These are phyloP conservation scores for Cyclocybe cylindracea DNA, from an alignment of 768 basidiomycete species.

Conservation along the genomic window DNA sequence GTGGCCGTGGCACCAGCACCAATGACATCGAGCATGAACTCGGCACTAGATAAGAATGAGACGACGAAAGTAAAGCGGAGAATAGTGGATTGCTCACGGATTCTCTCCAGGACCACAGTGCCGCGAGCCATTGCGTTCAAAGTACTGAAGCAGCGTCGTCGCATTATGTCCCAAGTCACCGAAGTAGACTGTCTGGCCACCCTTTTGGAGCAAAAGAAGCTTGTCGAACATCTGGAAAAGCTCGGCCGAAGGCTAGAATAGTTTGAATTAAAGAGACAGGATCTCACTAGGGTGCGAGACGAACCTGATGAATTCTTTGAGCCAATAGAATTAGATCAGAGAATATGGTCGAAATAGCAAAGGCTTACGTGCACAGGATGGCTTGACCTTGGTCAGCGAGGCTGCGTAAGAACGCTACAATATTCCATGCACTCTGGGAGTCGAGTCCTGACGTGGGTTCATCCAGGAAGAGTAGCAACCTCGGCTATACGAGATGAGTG, in stretches of 20 bases:
- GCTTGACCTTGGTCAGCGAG: conserved; percentile 82
- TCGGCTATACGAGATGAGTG: conserved; percentile 49
- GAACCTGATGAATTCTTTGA: conserved; percentile 43
- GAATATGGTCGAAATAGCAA: not conserved
- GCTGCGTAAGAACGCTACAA: conserved; percentile 69
- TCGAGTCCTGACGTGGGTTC: conserved; percentile 89
- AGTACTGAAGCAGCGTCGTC: conserved; percentile 65
- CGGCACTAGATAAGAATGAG: conserved; percentile 38
- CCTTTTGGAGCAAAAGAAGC: conserved; percentile 70
- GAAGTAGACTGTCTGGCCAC: conserved; percentile 77
- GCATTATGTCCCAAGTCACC: conserved; percentile 71
- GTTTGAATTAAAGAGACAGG: not conserved
- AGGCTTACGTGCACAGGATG: conserved; percentile 77
- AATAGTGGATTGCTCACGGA: conserved; percentile 44
- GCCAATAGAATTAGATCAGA: not conserved
- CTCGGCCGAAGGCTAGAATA: conserved; percentile 67
- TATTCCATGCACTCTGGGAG: conserved; percentile 84
- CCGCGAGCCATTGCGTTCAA: conserved; percentile 66
- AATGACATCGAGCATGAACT: conserved; percentile 70
- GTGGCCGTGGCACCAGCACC: conserved; percentile 70
- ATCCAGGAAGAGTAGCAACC: conserved; percentile 81
- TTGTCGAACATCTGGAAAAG: conserved; percentile 75
- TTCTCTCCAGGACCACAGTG: conserved; percentile 66
- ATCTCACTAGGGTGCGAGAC: not conserved
- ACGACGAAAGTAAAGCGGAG: not conserved